These are phyloP conservation scores for Aspergillus asperescens DNA, from an alignment of 495 filamentous ascomycete species.

Conservation along the genomic window DNA sequence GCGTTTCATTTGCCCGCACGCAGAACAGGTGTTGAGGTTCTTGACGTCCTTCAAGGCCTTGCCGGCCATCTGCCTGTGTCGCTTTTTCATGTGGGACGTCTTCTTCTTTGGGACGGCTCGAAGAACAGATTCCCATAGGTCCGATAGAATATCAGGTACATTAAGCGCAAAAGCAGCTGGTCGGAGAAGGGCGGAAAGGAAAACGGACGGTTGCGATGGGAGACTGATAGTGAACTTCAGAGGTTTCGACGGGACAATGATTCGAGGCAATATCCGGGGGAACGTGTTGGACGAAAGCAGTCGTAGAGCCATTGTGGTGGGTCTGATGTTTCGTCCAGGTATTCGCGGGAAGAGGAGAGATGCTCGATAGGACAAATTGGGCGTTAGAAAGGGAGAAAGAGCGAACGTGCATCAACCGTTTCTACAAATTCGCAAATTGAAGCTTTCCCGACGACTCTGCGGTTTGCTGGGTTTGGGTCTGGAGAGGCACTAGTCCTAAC, in stretches of 20 bases:
- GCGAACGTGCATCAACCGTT: slow-evolving; percentile 1
- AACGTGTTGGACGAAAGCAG: slow-evolving; percentile 17
- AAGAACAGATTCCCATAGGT: slow-evolving; percentile 88
- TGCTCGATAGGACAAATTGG: background rate
- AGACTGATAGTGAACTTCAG: slow-evolving; percentile 16
- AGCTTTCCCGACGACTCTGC: slow-evolving; percentile 17
- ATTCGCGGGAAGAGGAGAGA: background rate
- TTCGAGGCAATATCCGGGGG: slow-evolving; percentile 14
- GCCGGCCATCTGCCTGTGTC: slow-evolving; percentile 86
- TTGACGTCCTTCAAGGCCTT: slow-evolving; percentile 90
- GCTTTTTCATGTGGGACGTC: slow-evolving; percentile 94
- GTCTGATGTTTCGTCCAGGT: background rate
- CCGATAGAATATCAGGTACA: slow-evolving; percentile 57
- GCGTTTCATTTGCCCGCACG: slow-evolving; percentile 81
- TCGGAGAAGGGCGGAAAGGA: slow-evolving; percentile 18
- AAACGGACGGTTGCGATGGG: slow-evolving; percentile 15
- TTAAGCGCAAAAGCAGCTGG: slow-evolving; percentile 34
- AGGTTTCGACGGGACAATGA: slow-evolving; percentile 6
- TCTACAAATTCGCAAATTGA: slow-evolving; percentile 16
- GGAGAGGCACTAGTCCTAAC: slow-evolving; percentile 31
- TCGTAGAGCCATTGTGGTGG: slow-evolving; percentile 15
- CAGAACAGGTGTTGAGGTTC: slow-evolving; percentile 76
- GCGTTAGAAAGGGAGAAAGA: background rate
- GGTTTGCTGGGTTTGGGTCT: slow-evolving; percentile 22
- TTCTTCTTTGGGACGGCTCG: slow-evolving; percentile 98